Evolutionary conservation across 1,139 yeast genomes (phyloP).

Genomic region (Chernovozyma sophiae-reginae): DNA sequence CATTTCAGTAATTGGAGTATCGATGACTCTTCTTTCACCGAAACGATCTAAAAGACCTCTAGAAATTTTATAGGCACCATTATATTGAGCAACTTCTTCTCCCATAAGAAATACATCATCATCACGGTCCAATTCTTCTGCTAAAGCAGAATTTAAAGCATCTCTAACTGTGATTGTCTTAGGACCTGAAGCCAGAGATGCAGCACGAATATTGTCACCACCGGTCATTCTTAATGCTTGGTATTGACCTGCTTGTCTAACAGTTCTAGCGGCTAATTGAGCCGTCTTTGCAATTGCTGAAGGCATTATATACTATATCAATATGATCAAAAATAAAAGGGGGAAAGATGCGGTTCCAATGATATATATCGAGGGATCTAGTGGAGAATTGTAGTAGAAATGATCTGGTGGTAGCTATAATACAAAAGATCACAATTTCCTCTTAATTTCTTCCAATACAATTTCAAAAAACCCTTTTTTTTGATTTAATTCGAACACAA

Average conservation of each 20-base stretch:
- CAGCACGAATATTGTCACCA: constrained; percentile 30
- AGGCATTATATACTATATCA: no score
- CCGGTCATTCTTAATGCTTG: constrained; percentile 37
- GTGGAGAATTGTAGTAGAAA: no score
- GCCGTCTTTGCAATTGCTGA: constrained; percentile 47
- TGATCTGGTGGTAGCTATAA: no score
- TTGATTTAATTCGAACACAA: no score
- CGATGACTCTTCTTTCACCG: constrained; percentile 94
- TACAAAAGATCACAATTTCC: no score
- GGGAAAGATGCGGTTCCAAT: no score
- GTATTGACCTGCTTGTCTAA: constrained; percentile 28
- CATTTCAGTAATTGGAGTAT: constrained; percentile 99
- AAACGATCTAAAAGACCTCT: constrained; percentile 94
- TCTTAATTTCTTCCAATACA: no score
- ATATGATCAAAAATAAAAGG: no score
- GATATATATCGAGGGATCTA: no score
- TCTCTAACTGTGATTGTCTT: constrained; percentile 91
- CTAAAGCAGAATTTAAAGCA: constrained; percentile 90
- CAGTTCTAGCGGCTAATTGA: constrained; percentile 37
- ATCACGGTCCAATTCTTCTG: constrained; percentile 96
- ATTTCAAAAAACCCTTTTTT: no score
- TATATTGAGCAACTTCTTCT: constrained; percentile 98
- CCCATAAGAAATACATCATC: constrained; percentile 94
- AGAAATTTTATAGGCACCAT: constrained; percentile 97
- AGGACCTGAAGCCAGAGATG: constrained; percentile 49